These are phyloP conservation scores for Aspergillus hiratsukae DNA, from an alignment of 2,329 filamentous ascomycete species.

Conservation along the genomic window DNA sequence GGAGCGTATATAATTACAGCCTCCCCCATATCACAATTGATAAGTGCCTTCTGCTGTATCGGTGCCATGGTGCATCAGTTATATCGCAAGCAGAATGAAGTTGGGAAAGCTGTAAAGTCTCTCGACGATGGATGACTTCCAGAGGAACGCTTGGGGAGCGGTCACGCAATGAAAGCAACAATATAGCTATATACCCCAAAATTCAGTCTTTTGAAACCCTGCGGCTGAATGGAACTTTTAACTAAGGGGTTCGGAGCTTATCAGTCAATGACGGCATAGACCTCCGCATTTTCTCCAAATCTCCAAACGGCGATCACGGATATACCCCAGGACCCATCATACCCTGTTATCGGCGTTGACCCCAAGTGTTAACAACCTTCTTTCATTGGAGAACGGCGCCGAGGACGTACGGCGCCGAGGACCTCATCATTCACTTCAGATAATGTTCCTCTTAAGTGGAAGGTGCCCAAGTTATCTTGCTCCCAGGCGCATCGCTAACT, in stretches of 20 bases:
- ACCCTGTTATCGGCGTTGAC: not conserved
- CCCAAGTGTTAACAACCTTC: not conserved
- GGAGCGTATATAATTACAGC: conserved; percentile 21
- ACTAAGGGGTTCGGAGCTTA: not conserved
- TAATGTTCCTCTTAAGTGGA: not conserved
- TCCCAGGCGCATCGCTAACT: not conserved
- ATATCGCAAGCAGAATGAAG: not conserved
- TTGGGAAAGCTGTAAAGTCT: not conserved
- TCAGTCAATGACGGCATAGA: not conserved
- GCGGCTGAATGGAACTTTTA: not conserved
- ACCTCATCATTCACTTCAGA: not conserved
- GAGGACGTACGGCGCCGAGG: conserved; percentile 1
- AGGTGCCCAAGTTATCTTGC: not conserved
- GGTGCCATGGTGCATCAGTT: conserved; percentile 43
- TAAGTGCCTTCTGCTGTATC: conserved; percentile 49
- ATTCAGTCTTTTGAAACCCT: not conserved
- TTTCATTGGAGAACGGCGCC: conserved; percentile 5
- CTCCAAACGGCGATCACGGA: not conserved
- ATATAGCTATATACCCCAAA: not conserved
- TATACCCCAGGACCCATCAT: not conserved
- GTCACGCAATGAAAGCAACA: not conserved
- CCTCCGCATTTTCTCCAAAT: conserved; percentile 3
- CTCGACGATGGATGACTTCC: not conserved
- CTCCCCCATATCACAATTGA: conserved; percentile 47
- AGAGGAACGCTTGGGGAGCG: not conserved